Conservation (phyloP, 805 yeast species). For the Candida maltosa region DNA sequence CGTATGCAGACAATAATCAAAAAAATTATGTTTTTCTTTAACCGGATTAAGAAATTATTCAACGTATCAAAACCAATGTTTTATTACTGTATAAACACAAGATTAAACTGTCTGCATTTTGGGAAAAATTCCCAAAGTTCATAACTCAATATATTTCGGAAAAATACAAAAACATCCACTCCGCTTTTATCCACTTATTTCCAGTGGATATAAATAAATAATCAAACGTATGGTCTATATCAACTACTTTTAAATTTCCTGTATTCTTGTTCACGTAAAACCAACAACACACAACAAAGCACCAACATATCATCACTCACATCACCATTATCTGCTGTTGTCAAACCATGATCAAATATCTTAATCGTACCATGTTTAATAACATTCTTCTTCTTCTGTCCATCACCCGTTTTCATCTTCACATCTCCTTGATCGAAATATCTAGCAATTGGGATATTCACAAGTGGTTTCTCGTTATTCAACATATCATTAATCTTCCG, state of each 20-base stretch:
- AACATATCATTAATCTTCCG: constrained; percentile 16
- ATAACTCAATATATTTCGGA: too few relatives aligned
- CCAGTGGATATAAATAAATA: neutral
- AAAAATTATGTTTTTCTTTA: too few relatives aligned
- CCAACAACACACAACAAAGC: constrained; percentile 22
- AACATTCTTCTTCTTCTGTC: constrained; percentile 15
- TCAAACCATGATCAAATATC: constrained; percentile 13
- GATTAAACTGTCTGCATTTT: too few relatives aligned
- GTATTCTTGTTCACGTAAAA: constrained; percentile 31
- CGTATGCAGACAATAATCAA: too few relatives aligned
- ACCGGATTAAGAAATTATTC: too few relatives aligned
- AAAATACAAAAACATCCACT: too few relatives aligned
- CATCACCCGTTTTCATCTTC: constrained; percentile 13
- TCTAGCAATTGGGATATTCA: constrained; percentile 25
- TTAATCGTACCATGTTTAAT: constrained; percentile 22
- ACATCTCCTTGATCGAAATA: constrained; percentile 23
- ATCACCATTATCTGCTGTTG: constrained; percentile 5
- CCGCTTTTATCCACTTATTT: too few relatives aligned
- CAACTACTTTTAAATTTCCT: constrained; percentile 27
- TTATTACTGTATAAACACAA: too few relatives aligned
- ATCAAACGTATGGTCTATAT: neutral
- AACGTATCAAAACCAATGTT: too few relatives aligned
- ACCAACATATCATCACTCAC: constrained; percentile 18
- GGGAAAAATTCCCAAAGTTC: too few relatives aligned
- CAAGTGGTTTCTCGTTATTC: constrained; percentile 14